Conservation (phyloP, 1,284 basidiomycete species). For the Schizophyllum commune region DNA sequence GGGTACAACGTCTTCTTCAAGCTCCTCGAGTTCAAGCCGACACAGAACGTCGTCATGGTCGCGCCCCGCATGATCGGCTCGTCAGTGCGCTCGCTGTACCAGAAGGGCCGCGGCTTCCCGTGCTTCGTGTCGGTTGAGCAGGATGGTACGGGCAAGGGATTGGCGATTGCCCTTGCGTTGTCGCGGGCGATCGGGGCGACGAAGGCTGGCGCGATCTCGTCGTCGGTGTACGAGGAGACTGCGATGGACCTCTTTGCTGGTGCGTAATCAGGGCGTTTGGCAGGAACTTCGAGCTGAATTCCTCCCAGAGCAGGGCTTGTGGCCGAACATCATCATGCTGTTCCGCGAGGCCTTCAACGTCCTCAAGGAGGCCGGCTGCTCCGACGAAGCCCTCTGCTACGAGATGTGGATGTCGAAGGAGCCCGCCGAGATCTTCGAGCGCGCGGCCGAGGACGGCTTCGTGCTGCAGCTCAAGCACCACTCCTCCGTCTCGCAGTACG, state of each 20-base stretch:
- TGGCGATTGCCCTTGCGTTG: slow-evolving; percentile 42
- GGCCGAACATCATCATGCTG: slow-evolving; percentile 60
- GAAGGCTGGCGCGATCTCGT: slow-evolving; percentile 57
- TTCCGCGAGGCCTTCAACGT: slow-evolving; percentile 58
- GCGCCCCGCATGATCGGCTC: slow-evolving; percentile 61
- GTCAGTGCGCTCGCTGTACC: slow-evolving; percentile 53
- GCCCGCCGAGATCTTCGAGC: slow-evolving; percentile 63
- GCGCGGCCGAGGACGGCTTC: slow-evolving; percentile 60
- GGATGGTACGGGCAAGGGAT: slow-evolving; percentile 45
- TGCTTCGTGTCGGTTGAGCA: slow-evolving; percentile 62
- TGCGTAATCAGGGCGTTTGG: slow-evolving; percentile 5
- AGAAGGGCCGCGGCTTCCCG: slow-evolving; percentile 55
- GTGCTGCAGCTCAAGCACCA: slow-evolving; percentile 52
- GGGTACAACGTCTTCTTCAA: slow-evolving; percentile 63
- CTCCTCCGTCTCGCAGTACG: slow-evolving; percentile 54
- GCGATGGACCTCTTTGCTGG: slow-evolving; percentile 57
- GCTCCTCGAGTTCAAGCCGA: slow-evolving; percentile 43
- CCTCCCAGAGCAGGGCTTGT: slow-evolving; percentile 47
- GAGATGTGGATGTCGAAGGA: slow-evolving; percentile 74
- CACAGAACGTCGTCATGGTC: slow-evolving; percentile 61
- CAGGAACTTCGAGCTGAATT: neutral
- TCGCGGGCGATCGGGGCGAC: slow-evolving; percentile 55
- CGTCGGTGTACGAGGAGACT: slow-evolving; percentile 57
- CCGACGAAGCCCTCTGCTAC: slow-evolving; percentile 59
- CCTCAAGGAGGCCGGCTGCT: slow-evolving; percentile 58